Evolutionary conservation across 441 rosid species (phyloP), one percentile per base, ranked within the genome.

Genomic region (Theobroma grandiflorum): DNA sequence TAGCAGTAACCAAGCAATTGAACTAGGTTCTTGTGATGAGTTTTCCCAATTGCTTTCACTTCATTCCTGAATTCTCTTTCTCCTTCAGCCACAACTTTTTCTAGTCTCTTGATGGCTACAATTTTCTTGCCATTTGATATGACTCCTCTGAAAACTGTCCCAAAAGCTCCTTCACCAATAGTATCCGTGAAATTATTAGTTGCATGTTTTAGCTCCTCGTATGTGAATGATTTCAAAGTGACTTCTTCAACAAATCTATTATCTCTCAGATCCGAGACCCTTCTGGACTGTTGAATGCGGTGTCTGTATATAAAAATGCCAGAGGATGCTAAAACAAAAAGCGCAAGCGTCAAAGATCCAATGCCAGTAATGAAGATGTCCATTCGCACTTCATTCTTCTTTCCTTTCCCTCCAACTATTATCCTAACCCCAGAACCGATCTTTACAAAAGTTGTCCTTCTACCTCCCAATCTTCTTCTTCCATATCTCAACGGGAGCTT

Each of bases 101-200:
- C 84, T 0, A 87, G 81, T 52, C 87, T 82, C 85, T 87, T 89
- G 31, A 83, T 80, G 0, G 90, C 90, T 7, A 86, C 68, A 0
- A 26, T n/a, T 58, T 55, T 79, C 0, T 43, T n/a, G 40, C 57
- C 20, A 4, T 26, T n/a, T 26, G 49, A 75, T 42, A 71, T 20
- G 26, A n/a, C 65, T 59, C 70, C 78, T 64, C 50, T 69, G 72
- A 63, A 73, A 50, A 74, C 66, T 70, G 76, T 26, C 57, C 71
- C 49, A n/a, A 4, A 59, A 5, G 20, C 33, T n/a, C 87, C 85
- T 11, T 6, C 26, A 3, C 42, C 50, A 38, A 76, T 0, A 8
- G 63, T 47, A 47, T 76, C 71, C 4, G 18, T 2, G 15, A 76
- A 76, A 52, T 53, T 11, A n/a, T 76, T 65, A 4, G 79, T 50